These are phyloP conservation scores for Raphanus hybrid DNA, from an alignment of 441 rosid genomes.

Conservation along the genomic window DNA sequence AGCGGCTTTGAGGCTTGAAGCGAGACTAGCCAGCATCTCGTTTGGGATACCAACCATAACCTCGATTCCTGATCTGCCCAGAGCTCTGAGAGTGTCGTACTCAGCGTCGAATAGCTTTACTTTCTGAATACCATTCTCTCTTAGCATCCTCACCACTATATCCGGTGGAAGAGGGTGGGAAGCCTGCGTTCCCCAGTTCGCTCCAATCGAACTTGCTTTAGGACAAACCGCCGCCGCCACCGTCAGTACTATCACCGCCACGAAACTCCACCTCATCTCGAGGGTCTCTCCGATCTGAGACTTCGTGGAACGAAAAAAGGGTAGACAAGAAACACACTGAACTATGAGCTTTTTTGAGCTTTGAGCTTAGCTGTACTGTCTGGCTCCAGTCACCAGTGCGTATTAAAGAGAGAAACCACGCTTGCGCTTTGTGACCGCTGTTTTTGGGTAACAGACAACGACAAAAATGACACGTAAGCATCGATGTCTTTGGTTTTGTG, in stretches of 20 bases:
- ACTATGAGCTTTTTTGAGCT: no score
- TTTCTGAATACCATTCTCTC: slow-evolving; percentile 72
- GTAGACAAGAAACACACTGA: no score
- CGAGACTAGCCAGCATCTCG: slow-evolving; percentile 75
- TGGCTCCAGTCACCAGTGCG: no score
- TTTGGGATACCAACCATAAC: slow-evolving; percentile 98
- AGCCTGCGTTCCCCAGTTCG: slow-evolving; percentile 94
- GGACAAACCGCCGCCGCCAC: slow-evolving; percentile 45
- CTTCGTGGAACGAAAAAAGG: no score
- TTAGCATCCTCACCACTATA: slow-evolving; percentile 64
- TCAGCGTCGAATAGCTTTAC: slow-evolving; percentile 94
- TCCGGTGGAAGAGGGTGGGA: slow-evolving; percentile 77
- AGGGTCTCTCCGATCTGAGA: no score
- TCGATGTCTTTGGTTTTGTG: neutral
- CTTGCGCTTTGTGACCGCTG: neutral
- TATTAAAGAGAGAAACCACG: no score
- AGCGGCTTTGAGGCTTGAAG: slow-evolving; percentile 73
- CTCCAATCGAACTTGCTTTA: slow-evolving; percentile 70
- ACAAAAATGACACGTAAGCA: slow-evolving; percentile 2
- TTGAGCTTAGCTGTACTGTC: no score
- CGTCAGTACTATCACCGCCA: slow-evolving; percentile 23
- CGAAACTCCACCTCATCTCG: no score
- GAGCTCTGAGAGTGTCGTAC: slow-evolving; percentile 67
- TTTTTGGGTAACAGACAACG: neutral
- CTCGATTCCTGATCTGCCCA: slow-evolving; percentile 74